phyloP scores from a whole-genome alignment of 495 filamentous ascomycete genomes.

The Darksidea phi region DNA sequence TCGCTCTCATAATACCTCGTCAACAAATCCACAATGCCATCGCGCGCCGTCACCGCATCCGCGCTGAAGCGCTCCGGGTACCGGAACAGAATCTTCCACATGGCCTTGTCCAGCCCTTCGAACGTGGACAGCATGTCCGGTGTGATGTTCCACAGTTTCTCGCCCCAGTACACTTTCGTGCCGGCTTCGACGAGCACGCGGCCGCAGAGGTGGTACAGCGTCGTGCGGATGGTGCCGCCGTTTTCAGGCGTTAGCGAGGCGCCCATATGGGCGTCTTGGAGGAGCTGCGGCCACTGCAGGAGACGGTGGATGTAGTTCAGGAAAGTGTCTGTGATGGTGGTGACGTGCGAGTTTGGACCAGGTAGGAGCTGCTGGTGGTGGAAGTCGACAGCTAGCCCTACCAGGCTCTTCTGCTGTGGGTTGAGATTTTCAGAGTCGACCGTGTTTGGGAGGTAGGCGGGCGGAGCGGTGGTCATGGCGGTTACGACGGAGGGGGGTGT shows the following conservation, averaged over 20 bases:
- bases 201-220: not conserved
- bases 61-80: not conserved
- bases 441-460: not conserved
- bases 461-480: not conserved
- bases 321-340: too few species aligned
- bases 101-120: slow-evolving; percentile 5
- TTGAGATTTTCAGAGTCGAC: not conserved
- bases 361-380: not conserved
- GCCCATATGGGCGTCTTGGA: not conserved
- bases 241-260: not conserved
- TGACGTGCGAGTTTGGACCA: not conserved
- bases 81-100: slow-evolving; percentile 14
- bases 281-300: not conserved
- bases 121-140: slow-evolving; percentile 5
- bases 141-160: not conserved
- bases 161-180: slow-evolving; percentile 7
- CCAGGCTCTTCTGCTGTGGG: not conserved
- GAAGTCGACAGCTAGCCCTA: not conserved
- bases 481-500: not conserved
- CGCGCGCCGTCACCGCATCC: not conserved
- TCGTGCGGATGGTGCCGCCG: not conserved
- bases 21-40: not conserved
- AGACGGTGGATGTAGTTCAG: too few species aligned
- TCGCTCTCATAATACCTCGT: not conserved
- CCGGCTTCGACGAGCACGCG: slow-evolving; percentile 4